Percentiles rank a stretch among this genome's conserved stretches.
phyloP scores from a whole-genome alignment of 2,329 filamentous ascomycete species.

The Fusarium globosum region DNA sequence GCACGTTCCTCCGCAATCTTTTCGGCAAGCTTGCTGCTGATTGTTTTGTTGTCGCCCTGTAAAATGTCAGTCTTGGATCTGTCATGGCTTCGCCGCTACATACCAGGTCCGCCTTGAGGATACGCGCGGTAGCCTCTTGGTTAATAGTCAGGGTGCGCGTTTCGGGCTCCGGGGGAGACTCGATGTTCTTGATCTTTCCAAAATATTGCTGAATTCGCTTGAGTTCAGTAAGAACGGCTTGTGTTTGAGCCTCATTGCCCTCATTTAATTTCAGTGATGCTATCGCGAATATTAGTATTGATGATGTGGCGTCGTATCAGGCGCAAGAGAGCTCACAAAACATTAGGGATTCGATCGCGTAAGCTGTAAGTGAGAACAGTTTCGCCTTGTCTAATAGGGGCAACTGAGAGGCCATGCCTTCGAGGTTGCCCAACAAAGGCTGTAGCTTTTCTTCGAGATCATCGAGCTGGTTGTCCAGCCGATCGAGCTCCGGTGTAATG shows the following conservation, averaged over 20 bases:
- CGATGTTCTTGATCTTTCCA: conserved; percentile 84
- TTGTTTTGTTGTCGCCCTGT: conserved; percentile 62
- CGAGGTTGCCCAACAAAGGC: conserved; percentile 77
- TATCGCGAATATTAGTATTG: conserved; percentile 4
- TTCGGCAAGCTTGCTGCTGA: conserved; percentile 64
- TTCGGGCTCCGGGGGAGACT: conserved; percentile 62
- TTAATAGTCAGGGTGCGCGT: conserved; percentile 69
- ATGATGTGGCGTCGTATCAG: not conserved
- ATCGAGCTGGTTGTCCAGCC: conserved; percentile 82
- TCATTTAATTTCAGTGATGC: conserved; percentile 79
- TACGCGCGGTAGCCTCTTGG: conserved; percentile 80
- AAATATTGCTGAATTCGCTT: conserved; percentile 91
- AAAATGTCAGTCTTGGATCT: conserved; percentile 24
- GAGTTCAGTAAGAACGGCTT: conserved; percentile 87
- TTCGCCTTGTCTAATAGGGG: conserved; percentile 96
- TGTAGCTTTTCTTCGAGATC: conserved; percentile 78
- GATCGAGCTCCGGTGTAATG: conserved; percentile 75
- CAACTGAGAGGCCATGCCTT: conserved; percentile 78
- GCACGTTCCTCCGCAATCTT: conserved; percentile 68
- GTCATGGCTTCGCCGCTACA: conserved; percentile 40
- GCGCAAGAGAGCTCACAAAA: conserved; percentile 70
- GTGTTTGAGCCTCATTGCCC: conserved; percentile 82
- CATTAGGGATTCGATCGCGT: conserved; percentile 89
- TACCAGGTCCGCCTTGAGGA: conserved; percentile 85
- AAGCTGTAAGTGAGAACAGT: conserved; percentile 87